Base-by-base conservation (phyloP, 1,284 basidiomycete species). In the Somion occarium region DNA sequence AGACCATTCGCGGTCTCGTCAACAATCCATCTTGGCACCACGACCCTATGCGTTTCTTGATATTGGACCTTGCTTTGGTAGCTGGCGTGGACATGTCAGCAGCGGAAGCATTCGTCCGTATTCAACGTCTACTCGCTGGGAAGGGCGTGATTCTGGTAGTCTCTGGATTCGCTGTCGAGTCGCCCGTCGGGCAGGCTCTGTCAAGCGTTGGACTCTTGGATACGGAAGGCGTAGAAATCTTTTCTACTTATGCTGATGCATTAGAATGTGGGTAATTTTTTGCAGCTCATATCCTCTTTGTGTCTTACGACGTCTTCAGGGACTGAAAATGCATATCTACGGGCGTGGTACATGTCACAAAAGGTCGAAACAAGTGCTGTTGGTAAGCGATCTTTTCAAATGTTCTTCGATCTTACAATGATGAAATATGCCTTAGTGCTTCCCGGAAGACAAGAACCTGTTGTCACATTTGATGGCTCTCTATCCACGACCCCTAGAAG, bases 11-110 rank as follows among this genome's bases (percentile, higher is more conserved):
- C 5, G 70, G 77, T 15, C 75, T 93, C 19, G 79, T 98, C 20
- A 83, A 91, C 51, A 79, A 80, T 4, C 82, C 85, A 0, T 73
- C 79, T 12, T 97, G 93, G 86, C 74, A 83, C 42, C 74, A 76
- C 26, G 85, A 85, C 49, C 93, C 94, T 0, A 85, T 98, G 38
- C 85, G 92, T 1, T 99, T 98, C 74, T 79, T 97, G 38, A 76
- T 95, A 11, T 76, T 96, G 49, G 93, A 98, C 62, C 80, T 98
- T 37, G 74, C 87, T 15, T 79, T 93, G 30, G 93, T 96, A 1
- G 84, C 81, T 19, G 94, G 94, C 0, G 85, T 98, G 24, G 96
- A 99, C 69, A 90, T 98, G 77, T 95, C 91, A 0, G 85, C 94
- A 0, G 93, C 95, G 1, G 96, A 99, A 64, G 94, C 95, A 0